Evolutionary conservation across 2,329 filamentous ascomycete species (phyloP).

Genomic region (Alternaria sp.): DNA sequence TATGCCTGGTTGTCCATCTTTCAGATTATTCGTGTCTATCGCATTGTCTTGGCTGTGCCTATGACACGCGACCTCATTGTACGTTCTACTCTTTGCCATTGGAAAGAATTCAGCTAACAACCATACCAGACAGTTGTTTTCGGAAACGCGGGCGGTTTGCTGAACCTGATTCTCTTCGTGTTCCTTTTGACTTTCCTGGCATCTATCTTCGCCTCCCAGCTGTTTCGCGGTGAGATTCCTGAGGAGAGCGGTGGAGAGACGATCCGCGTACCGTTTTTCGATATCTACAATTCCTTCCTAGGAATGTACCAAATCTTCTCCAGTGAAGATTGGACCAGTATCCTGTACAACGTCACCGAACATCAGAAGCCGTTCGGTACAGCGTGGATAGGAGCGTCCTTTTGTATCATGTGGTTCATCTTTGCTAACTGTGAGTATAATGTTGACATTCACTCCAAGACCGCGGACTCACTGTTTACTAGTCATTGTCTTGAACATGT

Average conservation of each 20-base stretch:
- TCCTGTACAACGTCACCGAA: conserved; percentile 82
- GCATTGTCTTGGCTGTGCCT: conserved; percentile 87
- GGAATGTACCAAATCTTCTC: conserved; percentile 98
- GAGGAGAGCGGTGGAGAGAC: conserved; percentile 67
- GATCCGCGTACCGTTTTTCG: conserved; percentile 79
- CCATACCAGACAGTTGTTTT: conserved; percentile 71
- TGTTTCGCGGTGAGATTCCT: conserved; percentile 88
- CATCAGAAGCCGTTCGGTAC: conserved; percentile 72
- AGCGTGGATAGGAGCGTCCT: conserved; percentile 91
- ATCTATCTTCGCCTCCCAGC: conserved; percentile 89
- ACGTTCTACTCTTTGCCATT: conserved; percentile 22
- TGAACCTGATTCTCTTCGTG: conserved; percentile 94
- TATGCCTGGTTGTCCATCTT: conserved; percentile 94
- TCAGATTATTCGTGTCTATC: conserved; percentile 90
- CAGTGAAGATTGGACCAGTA: conserved; percentile 92
- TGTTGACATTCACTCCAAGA: background rate
- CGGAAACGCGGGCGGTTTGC: conserved; percentile 88
- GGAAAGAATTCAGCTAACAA: conserved; percentile 25
- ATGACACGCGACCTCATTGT: conserved; percentile 87
- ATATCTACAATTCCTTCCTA: conserved; percentile 94
- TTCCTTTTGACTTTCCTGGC: conserved; percentile 94
- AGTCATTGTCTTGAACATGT: conserved; percentile 97
- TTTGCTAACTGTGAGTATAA: conserved; percentile 72
- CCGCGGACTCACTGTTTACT: conserved; percentile 16
- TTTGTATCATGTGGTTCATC: conserved; percentile 95